Evolutionary conservation across 176 grass and related monocot species (phyloP), one percentile per base, ranked within the genome.

Genomic region (Triticum timopheevii): DNA sequence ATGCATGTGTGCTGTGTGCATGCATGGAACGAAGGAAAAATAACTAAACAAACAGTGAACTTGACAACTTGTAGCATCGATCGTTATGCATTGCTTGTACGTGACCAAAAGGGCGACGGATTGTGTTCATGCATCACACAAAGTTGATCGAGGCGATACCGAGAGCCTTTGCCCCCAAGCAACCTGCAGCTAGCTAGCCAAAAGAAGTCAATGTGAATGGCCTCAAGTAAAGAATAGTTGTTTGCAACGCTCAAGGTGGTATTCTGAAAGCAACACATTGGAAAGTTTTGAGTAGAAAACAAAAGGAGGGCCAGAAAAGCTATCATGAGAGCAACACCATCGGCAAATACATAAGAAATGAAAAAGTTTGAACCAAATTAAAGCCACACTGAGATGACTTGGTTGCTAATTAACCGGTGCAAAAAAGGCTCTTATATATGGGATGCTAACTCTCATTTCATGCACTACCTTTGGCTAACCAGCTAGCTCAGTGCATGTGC

Each of bases 331-430:
- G 80, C 1, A 42, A 79, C 69, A 49, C 28, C 1, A 17, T 1
- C 12, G n/a, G 65, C 17, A 58, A 54, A 59, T 78, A 17, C 49
- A 17, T 50, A 49, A 17, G 1, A 52, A 50, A 52, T 1, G 1
- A 15, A 8, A 56, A 77, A 77, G 20, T 15, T 28, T 77, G 74
- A 27, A 45, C 25, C 0, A 52, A 76, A 52, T 52, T 52, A 52
- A 76, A 52, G 27, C 45, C 47, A 77, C 74, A 56, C 67, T 49
- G 39, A 54, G 69, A 13, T 61, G 63, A 85, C 90, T 88, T 88
- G 78, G 69, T 77, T 54, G 81, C 69, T 85, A 91, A 91, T 88
- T 80, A 90, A 87, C 68, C 81, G 12, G 10, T 62, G 1, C 61
- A 84, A 36, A 80, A 80, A 31, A 67, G 5, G 24, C 30, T 64